A percentile compares a stretch with the other conserved stretches of the same genome.
Evolutionary conservation across 192 early-diverging fungal species (phyloP).

Genomic region (Backusella australiensis): DNA sequence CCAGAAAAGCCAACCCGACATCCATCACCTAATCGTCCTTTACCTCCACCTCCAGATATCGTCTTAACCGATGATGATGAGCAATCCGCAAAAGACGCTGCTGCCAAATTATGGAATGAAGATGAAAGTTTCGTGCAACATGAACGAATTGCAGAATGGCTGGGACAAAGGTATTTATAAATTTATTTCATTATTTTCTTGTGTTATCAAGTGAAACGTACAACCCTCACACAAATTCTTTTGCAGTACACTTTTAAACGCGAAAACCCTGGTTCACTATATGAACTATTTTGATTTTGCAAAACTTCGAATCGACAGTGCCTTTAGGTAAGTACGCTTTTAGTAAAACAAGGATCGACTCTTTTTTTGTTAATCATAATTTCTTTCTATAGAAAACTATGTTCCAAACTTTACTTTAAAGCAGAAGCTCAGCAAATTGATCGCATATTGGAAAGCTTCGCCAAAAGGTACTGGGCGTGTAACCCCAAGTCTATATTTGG

Average conservation of each 20-base stretch:
- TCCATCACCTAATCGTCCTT: not conserved
- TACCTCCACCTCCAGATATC: conserved; percentile 13
- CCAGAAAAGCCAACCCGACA: not conserved
- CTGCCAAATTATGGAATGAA: conserved; percentile 37
- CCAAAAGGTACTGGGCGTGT: conserved; percentile 80
- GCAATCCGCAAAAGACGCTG: conserved; percentile 17
- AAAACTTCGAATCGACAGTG: conserved; percentile 68
- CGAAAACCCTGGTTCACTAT: conserved; percentile 59
- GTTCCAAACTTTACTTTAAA: conserved; percentile 75
- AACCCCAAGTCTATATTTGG: conserved; percentile 63
- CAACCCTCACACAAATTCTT: not conserved
- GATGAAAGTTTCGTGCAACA: conserved; percentile 43
- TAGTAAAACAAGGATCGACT: not conserved
- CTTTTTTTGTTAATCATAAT: not conserved
- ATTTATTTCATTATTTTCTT: conserved; percentile 6
- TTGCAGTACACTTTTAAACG: conserved; percentile 52
- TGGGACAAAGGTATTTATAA: conserved; percentile 40
- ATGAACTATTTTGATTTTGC: conserved; percentile 80
- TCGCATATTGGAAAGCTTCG: conserved; percentile 82
- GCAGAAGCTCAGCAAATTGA: conserved; percentile 94
- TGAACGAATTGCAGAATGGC: conserved; percentile 46
- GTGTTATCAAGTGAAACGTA: not conserved
- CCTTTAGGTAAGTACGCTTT: conserved; percentile 56
- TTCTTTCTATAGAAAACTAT: conserved; percentile 49
- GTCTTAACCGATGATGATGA: not conserved